Base-by-base conservation (phyloP, 345 rosid species). In the Erodium maritimum region DNA sequence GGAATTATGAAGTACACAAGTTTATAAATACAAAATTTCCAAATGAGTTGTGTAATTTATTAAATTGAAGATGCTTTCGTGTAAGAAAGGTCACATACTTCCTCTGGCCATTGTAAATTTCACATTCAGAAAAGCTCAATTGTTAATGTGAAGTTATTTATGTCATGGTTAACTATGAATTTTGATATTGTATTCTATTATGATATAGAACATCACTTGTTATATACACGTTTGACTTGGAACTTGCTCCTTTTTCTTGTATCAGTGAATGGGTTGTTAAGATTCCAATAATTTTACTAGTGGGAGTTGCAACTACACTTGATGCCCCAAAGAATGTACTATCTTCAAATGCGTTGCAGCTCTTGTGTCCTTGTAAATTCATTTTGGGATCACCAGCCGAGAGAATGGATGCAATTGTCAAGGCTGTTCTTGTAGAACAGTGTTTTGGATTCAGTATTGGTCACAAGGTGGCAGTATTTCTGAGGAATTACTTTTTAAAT, bases 251-350 rank as follows among this genome's bases (percentile, higher is more conserved):
- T 48, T 34, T 62, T 22, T 18, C 46, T 66, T 67, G 48, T 56
- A 66, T 50, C 78, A 91, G 98, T 63, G 96, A 91, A 71, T 91
- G 98, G 91, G 77, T 80, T 55, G 63, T 81, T 58, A 93, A 81
- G 79, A 73, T 93, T 74, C 99, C 99, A 17, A 73, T 81, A 58
- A 75, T 81, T 64, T 61, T 88, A 51, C 75, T 93, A 60, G 76
- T 89, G 82, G 96, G 99, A 23, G 89, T 88, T 62, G 80, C 99
- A 61, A 93, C 96, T 57, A 84, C 91, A 52, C 80, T 76, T 64
- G 95, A 89, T 72, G 82, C 84, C 18, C 81, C 74, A 48, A 79
- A 78, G 76, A 80, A 62, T 59, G 72, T 80, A 61, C 83, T 93
- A 65, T 70, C 81, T 54, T 80, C 81, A 61, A 79, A 69, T 51